Evolutionary conservation across 2,329 filamentous ascomycete genomes (phyloP).

Genomic region (Cucurbitaria berberidis): DNA sequence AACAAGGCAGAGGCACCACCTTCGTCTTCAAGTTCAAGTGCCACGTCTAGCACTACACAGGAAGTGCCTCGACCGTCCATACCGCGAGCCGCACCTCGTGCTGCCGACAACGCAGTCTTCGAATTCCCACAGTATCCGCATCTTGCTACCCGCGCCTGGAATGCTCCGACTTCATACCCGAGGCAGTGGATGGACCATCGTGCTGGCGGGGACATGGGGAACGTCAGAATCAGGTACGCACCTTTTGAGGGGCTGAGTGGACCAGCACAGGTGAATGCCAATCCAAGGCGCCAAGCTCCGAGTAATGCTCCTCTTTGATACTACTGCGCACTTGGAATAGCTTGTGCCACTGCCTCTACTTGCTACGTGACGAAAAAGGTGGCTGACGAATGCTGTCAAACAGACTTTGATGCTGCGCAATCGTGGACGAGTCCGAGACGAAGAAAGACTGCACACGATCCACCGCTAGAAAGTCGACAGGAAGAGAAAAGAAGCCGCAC

Average conservation of each 20-base stretch:
- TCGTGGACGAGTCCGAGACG: conserved; percentile 1
- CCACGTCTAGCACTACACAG: conserved; percentile 16
- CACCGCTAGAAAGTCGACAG: not conserved
- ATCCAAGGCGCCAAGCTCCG: conserved; percentile 19
- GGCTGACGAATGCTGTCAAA: not conserved
- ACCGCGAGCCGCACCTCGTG: conserved; percentile 15
- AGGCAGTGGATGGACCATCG: conserved; percentile 17
- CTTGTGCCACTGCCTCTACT: not conserved
- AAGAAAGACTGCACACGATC: not conserved
- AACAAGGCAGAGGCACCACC: conserved; percentile 6
- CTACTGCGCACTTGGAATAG: conserved; percentile 17
- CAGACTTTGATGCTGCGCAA: conserved; percentile 11
- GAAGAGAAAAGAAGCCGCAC: not conserved
- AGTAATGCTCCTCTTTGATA: conserved; percentile 32
- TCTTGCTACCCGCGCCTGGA: conserved; percentile 8
- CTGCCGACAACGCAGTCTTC: conserved; percentile 7
- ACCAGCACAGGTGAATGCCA: conserved; percentile 9
- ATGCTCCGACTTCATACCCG: conserved; percentile 16
- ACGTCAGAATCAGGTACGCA: conserved; percentile 25
- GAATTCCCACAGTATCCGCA: conserved; percentile 15
- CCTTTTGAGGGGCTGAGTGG: conserved; percentile 14
- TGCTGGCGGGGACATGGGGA: not conserved
- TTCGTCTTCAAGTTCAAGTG: conserved; percentile 12
- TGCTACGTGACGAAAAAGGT: conserved; percentile 7
- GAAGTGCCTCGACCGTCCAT: conserved; percentile 30